Evolutionary conservation across 2,329 filamentous ascomycete genomes (phyloP).

Genomic region (Scopulariopsis brevicaulis): DNA sequence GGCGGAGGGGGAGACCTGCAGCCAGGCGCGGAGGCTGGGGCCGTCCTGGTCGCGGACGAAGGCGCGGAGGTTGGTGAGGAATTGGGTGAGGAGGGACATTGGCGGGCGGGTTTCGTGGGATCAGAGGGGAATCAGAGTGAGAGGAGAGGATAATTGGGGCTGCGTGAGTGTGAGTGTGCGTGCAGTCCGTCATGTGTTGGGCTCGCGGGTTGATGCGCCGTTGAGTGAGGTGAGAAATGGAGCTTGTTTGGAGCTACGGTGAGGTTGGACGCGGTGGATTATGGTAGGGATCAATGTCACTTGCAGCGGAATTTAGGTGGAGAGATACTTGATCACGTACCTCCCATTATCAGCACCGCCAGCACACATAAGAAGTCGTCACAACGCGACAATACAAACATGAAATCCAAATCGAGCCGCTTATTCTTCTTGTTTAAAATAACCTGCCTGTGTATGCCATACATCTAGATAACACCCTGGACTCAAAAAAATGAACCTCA

Average conservation of each 20-base stretch:
- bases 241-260: neutral
- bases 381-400: neutral
- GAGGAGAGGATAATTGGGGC: neutral
- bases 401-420: no score
- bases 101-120: neutral
- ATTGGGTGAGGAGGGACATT: constrained; percentile 59
- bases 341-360: neutral
- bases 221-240: neutral
- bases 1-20: constrained; percentile 64
- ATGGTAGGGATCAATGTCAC: neutral
- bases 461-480: no score
- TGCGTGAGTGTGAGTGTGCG: neutral
- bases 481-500: neutral
- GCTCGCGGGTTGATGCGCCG: no score
- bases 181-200: no score
- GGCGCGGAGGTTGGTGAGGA: constrained; percentile 49
- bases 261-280: neutral
- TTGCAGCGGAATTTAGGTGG: neutral
- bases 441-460: no score
- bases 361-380: neutral
- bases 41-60: constrained; percentile 49
- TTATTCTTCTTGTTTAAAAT: no score
- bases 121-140: neutral
- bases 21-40: constrained; percentile 52
- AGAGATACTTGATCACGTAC: neutral